A percentile compares a stretch with the other conserved stretches of the same genome.
Conservation (phyloP, 1,284 basidiomycete genomes). For the Apiotrichum veenhuisii region DNA sequence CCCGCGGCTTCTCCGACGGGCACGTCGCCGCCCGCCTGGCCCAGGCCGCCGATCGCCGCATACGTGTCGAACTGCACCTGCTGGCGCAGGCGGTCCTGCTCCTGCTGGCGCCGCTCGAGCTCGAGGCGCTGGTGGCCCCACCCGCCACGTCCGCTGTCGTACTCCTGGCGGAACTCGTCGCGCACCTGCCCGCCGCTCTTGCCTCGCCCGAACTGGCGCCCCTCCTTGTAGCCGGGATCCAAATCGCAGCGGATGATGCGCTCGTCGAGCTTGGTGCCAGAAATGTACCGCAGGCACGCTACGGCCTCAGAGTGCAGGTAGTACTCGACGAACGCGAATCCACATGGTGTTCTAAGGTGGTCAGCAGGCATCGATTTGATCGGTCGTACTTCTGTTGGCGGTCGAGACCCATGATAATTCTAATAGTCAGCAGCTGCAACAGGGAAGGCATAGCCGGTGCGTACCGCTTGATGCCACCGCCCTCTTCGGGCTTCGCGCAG, state of each 20-base stretch:
- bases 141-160: constrained; percentile 90
- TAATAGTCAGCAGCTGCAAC: constrained; percentile 13
- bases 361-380: background rate
- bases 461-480: constrained; percentile 86
- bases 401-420: constrained; percentile 98
- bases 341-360: constrained; percentile 80
- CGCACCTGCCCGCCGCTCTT: constrained; percentile 93
- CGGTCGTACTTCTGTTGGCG: constrained; percentile 73
- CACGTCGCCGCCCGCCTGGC: constrained; percentile 74
- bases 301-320: constrained; percentile 94
- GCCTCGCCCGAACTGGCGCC: constrained; percentile 93
- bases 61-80: constrained; percentile 79
- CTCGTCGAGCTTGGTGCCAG: constrained; percentile 98
- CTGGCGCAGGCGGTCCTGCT: constrained; percentile 73
- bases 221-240: constrained; percentile 96
- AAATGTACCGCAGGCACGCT: constrained; percentile 87
- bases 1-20: constrained; percentile 47
- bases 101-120: constrained; percentile 57
- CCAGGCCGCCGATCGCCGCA: constrained; percentile 72
- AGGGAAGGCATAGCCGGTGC: background rate
- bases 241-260: constrained; percentile 97
- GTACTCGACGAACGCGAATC: constrained; percentile 99
- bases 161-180: constrained; percentile 96
- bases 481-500: constrained; percentile 82
- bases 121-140: constrained; percentile 68